These are phyloP conservation scores for Rhizophora mangle DNA, from an alignment of 345 rosid species.

Conservation along the genomic window DNA sequence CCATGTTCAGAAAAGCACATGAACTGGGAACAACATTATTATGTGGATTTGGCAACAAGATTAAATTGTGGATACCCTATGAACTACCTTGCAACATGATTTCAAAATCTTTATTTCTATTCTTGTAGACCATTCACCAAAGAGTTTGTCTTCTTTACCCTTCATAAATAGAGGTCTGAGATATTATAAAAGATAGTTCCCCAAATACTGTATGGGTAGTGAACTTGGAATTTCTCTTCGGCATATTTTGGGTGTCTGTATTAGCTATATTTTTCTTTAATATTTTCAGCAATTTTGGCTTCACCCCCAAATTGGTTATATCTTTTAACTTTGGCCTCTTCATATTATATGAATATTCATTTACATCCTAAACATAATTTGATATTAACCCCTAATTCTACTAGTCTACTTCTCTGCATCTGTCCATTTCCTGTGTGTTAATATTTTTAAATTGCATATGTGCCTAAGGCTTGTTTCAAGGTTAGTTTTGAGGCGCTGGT, in stretches of 20 bases:
- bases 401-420: no score
- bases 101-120: neutral
- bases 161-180: neutral
- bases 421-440: conserved; percentile 6
- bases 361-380: no score
- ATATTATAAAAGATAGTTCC: neutral
- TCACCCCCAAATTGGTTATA: no score
- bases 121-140: neutral
- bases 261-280: no score
- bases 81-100: neutral
- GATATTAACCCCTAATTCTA: no score
- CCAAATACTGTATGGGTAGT: neutral
- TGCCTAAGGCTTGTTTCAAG: neutral
- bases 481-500: conserved; percentile 4
- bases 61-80: neutral
- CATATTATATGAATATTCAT: no score
- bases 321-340: no score
- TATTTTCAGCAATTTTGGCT: no score
- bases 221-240: neutral
- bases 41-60: neutral
- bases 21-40: neutral
- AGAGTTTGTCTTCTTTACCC: neutral
- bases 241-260: neutral
- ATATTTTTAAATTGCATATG: neutral
- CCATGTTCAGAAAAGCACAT: neutral